phyloP scores from a whole-genome alignment of 2,329 filamentous ascomycete genomes.

The Pezicula neosporulosa region DNA sequence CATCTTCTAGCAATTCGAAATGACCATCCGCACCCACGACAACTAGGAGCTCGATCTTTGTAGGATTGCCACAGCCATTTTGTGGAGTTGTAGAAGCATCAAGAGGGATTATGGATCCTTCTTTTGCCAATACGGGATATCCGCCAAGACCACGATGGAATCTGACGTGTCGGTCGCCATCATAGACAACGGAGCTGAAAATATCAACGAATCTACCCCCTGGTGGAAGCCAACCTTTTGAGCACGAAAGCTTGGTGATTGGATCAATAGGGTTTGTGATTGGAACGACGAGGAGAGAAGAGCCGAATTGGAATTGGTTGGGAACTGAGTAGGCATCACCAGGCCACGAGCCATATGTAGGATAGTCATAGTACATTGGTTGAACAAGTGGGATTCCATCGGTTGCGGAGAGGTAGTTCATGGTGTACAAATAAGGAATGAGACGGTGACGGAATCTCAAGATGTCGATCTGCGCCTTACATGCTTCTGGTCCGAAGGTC shows the following conservation, averaged over 20 bases:
- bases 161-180: conserved; percentile 48
- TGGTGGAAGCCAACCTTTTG: conserved; percentile 54
- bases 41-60: conserved; percentile 44
- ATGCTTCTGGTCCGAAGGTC: conserved; percentile 45
- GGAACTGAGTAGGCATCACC: conserved; percentile 52
- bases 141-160: conserved; percentile 46
- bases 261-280: conserved; percentile 48
- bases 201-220: conserved; percentile 50
- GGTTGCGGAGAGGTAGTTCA: conserved; percentile 44
- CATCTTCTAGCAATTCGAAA: conserved; percentile 48
- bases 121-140: conserved; percentile 49
- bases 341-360: conserved; percentile 25
- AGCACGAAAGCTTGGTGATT: conserved; percentile 42
- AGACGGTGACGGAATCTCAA: conserved; percentile 54
- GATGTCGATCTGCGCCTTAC: conserved; percentile 43
- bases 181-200: conserved; percentile 54
- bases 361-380: conserved; percentile 61
- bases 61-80: conserved; percentile 46
- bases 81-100: conserved; percentile 38
- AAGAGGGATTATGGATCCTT: conserved; percentile 56
- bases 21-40: conserved; percentile 43
- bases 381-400: conserved; percentile 50
- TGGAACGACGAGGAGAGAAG: conserved; percentile 51
- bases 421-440: conserved; percentile 57
- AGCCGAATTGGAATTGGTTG: conserved; percentile 59